Percentiles rank a stretch among this genome's conserved stretches.
Conservation (phyloP, 345 rosid species). For the Citrus trifoliata region DNA sequence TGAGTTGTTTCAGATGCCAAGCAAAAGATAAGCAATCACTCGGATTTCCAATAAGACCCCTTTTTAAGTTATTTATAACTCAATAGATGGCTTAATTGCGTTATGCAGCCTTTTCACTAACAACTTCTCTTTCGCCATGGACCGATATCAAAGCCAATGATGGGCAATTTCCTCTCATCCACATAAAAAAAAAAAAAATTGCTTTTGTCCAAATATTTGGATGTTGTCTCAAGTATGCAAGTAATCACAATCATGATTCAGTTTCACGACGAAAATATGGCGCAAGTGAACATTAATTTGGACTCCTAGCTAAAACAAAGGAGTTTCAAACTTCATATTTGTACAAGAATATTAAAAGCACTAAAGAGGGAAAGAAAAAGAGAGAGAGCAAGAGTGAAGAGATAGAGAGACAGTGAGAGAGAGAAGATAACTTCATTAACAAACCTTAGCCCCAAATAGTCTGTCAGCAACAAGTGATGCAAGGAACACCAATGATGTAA, state of each 20-base stretch:
- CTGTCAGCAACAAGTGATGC: constrained; percentile 47
- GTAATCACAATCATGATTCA: too few species aligned
- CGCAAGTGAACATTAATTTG: too few species aligned
- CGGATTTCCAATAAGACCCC: background rate
- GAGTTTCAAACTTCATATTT: background rate
- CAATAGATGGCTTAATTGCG: background rate
- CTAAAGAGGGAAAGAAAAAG: background rate
- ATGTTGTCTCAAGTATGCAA: too few species aligned
- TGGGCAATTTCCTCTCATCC: too few species aligned
- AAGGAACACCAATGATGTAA: constrained; percentile 49
- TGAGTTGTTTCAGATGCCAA: too few species aligned
- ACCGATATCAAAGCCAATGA: background rate
- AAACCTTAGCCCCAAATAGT: constrained; percentile 50
- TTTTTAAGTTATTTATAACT: background rate
- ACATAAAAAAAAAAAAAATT: too few species aligned
- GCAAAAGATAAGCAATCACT: background rate
- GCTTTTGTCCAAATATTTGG: too few species aligned
- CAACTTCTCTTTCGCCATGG: background rate
- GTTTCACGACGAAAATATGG: too few species aligned
- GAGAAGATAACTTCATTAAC: constrained; percentile 8
- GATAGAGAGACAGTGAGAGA: background rate
- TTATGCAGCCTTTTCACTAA: background rate
- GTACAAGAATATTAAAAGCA: constrained; percentile 2
- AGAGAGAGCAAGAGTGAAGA: background rate
- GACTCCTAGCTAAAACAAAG: too few species aligned